Evolutionary conservation across 2,329 filamentous ascomycete species (phyloP).

Genomic region (Orbilia brochopaga): DNA sequence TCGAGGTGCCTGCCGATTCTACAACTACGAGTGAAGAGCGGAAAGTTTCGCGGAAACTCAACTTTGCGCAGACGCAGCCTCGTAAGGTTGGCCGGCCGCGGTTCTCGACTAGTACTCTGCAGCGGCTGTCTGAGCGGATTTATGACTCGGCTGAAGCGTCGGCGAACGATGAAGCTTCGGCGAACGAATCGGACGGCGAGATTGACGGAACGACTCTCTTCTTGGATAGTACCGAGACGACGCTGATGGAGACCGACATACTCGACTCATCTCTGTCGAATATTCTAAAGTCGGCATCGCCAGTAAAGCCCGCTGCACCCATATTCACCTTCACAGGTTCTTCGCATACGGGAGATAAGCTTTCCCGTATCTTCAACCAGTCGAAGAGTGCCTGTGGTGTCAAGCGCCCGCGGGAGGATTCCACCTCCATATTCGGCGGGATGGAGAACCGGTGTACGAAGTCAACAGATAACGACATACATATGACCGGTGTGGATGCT

Average conservation of each 20-base stretch:
- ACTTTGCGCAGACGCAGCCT: conserved; percentile 8
- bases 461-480: not conserved
- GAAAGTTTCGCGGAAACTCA: conserved; percentile 38
- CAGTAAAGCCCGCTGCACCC: not conserved
- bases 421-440: not conserved
- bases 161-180: not conserved
- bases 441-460: not conserved
- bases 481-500: too few relatives aligned
- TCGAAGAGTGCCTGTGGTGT: conserved; percentile 8
- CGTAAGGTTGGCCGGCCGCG: not conserved
- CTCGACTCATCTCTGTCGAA: conserved; percentile 6
- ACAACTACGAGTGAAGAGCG: not conserved
- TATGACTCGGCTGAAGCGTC: too few relatives aligned
- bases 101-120: too few relatives aligned
- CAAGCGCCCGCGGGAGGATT: not conserved
- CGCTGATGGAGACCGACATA: conserved; percentile 23
- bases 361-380: conserved; percentile 27
- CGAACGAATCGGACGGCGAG: not conserved
- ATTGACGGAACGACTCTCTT: conserved; percentile 22
- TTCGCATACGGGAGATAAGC: conserved; percentile 5
- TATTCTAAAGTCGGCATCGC: conserved; percentile 31
- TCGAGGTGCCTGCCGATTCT: conserved; percentile 23
- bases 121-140: too few relatives aligned
- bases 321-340: not conserved
- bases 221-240: conserved; percentile 39